Conservation (phyloP, 306 rosid genomes). For the Quercus gilva region DNA sequence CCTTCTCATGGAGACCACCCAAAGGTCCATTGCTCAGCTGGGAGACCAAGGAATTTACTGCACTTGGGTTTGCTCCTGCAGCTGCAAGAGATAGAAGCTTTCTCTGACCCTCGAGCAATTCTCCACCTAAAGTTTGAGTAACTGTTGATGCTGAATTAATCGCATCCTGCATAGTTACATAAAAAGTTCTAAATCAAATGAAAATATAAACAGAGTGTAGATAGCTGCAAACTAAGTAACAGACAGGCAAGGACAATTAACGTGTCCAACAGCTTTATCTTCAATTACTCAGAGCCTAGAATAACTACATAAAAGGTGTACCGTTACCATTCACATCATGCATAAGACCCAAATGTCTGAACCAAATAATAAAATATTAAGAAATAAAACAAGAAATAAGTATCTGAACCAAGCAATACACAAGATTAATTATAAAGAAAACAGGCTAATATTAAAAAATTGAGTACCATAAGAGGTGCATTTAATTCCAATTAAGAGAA, state of each 20-base stretch:
- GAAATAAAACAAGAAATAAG: no score
- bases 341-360: no score
- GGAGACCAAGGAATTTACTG: constrained; percentile 63
- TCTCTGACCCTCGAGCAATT: constrained; percentile 83
- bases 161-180: constrained; percentile 60
- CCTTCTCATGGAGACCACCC: constrained; percentile 82
- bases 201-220: neutral
- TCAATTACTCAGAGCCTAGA: neutral
- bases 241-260: neutral
- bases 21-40: constrained; percentile 80
- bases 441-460: neutral
- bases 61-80: constrained; percentile 60
- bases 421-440: neutral
- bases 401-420: neutral
- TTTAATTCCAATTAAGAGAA: neutral
- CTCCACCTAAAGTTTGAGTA: constrained; percentile 79
- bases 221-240: constrained; percentile 4
- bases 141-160: constrained; percentile 78
- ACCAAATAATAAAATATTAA: no score
- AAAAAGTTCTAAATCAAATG: neutral
- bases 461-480: neutral
- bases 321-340: no score
- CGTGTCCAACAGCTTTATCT: neutral
- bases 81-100: constrained; percentile 80
- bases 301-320: no score